Evolutionary conservation across 768 basidiomycete genomes (phyloP).

Genomic region (Boletellus sp.): DNA sequence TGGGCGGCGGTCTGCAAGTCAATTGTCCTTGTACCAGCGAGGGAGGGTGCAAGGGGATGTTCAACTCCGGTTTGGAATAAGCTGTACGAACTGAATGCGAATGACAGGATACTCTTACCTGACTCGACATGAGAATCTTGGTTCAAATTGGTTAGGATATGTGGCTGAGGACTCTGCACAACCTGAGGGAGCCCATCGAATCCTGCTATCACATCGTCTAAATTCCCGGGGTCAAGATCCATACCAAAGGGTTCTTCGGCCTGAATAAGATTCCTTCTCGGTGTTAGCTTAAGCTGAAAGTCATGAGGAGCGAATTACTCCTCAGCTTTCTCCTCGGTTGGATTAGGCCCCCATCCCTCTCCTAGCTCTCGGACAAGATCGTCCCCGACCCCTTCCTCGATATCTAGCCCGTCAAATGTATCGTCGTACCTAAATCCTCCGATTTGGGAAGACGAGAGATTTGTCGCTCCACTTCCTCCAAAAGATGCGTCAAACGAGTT

Average conservation of each 20-base stretch:
- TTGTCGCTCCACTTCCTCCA: conserved; percentile 33
- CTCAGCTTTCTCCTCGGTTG: conserved; percentile 3
- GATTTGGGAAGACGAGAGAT: conserved; percentile 54
- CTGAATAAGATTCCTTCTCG: conserved; percentile 12
- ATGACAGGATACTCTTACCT: conserved; percentile 7
- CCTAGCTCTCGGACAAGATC: conserved; percentile 75
- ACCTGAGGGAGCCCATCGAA: conserved; percentile 1
- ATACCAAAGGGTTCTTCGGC: conserved; percentile 17
- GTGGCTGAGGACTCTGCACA: not conserved
- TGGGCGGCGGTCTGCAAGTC: not conserved
- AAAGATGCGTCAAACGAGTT: conserved; percentile 65
- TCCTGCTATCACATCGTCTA: conserved; percentile 24
- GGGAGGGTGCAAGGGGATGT: conserved; percentile 1
- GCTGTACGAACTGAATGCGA: not conserved
- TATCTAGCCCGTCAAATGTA: conserved; percentile 54
- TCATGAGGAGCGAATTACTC: conserved; percentile 11
- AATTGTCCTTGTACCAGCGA: conserved; percentile 3
- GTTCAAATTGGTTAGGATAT: not conserved
- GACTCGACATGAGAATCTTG: not conserved
- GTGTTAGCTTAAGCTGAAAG: conserved; percentile 9
- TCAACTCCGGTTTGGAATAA: conserved; percentile 3
- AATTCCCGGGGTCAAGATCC: conserved; percentile 15
- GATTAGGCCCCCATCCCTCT: conserved; percentile 54
- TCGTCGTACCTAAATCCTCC: conserved; percentile 51
- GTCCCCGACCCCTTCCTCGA: conserved; percentile 62